Base-by-base conservation (phyloP, 2,329 filamentous ascomycete species). In the Nannizziopsis arthrosporioides region DNA sequence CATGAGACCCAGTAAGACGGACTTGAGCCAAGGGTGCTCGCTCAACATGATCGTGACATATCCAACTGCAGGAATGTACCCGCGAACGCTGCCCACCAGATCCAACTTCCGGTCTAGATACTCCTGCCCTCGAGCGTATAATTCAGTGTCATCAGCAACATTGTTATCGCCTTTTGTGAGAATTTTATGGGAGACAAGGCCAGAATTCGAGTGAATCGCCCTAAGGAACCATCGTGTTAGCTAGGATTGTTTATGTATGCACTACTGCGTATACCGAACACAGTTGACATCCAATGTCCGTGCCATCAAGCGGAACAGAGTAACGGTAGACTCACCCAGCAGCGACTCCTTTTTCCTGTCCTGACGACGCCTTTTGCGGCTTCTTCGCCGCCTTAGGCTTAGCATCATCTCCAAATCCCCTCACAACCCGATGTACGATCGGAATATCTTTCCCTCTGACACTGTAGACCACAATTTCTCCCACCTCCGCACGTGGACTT, bases 161-260 rank as follows among this genome's bases (percentile, higher is more conserved):
- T 98, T 98, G 74, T 96, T 98, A 70, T 98, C 92, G 56, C 92
- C 92, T 70, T 98, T 98, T 31, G 92, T 98, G 49, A 98, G 77
- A 15, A 98, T 78, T 61, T 86, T 67, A 38, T 67, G 61, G 15
- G 63, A 57, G 43, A 55, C 41, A 9, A 55, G 44, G 2, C 44
- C 19, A 2, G 47, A 17, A 34, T 44, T 30, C 1, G 59, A 58
- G 32, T 55, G 55, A 30, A 61, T 64, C 45, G 42, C 40, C 46
- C 27, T 27, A 44, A 10, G 35, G 9, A 32, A 48, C 35, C 8
- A 15, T 22, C 35, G 35, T n/a, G 35, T 37, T 37, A 37, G 35
- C 35, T 37, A 3, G 9, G 10, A 37, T 37, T 17, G 35, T 42
- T 22, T 30, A 36, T 4, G 12, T 34, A 22, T 17, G 11, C 22